Conservation (phyloP, 2,329 filamentous ascomycete genomes). For the Ampelomyces quisqualis region DNA sequence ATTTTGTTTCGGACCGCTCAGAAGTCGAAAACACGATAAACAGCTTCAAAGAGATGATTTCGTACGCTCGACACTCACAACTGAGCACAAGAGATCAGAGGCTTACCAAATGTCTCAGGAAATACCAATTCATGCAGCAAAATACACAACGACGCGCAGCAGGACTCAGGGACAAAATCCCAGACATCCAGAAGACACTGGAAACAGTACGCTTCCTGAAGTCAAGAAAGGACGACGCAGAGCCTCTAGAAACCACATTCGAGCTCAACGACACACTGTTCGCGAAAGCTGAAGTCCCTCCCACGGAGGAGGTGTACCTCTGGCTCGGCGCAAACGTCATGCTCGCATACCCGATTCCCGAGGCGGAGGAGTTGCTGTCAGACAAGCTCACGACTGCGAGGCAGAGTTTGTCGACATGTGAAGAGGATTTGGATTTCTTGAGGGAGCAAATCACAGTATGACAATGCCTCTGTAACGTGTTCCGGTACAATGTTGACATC, state of each 20-base stretch:
- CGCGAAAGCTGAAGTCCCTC: slow-evolving; percentile 78
- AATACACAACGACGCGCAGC: slow-evolving; percentile 82
- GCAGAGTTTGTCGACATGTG: slow-evolving; percentile 78
- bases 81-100: neutral
- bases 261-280: slow-evolving; percentile 96
- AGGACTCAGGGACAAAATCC: slow-evolving; percentile 90
- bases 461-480: neutral
- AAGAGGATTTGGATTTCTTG: slow-evolving; percentile 94
- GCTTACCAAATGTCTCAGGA: slow-evolving; percentile 56
- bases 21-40: slow-evolving; percentile 80
- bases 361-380: slow-evolving; percentile 76
- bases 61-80: slow-evolving; percentile 55
- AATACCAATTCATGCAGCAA: slow-evolving; percentile 99
- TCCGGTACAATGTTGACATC: slow-evolving; percentile 13
- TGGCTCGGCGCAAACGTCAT: slow-evolving; percentile 99
- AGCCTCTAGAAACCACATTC: slow-evolving; percentile 87
- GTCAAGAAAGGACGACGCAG: slow-evolving; percentile 65
- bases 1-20: slow-evolving; percentile 75
- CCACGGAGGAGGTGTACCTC: slow-evolving; percentile 88
- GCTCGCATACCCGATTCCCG: slow-evolving; percentile 87
- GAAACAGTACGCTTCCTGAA: slow-evolving; percentile 87
- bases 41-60: slow-evolving; percentile 91
- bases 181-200: slow-evolving; percentile 93
- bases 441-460: slow-evolving; percentile 90
- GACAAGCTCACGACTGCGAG: slow-evolving; percentile 79